phyloP scores from a whole-genome alignment of 345 rosid genomes.

The Ceriops zippeliana region DNA sequence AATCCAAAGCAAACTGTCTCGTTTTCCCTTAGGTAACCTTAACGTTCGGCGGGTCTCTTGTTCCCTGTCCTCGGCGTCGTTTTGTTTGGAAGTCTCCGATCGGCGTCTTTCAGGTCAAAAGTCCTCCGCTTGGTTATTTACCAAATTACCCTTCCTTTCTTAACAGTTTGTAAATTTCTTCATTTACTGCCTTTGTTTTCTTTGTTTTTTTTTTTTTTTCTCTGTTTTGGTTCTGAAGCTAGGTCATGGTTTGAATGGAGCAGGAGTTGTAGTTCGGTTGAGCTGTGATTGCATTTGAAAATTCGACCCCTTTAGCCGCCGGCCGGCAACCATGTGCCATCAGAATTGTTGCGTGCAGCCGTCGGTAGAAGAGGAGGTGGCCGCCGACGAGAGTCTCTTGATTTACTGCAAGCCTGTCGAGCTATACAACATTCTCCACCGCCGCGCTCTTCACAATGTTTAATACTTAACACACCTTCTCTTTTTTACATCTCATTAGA shows the following conservation, averaged over 20 bases:
- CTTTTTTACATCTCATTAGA: background rate
- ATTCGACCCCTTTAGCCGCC: background rate
- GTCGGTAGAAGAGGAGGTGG: conserved; percentile 14
- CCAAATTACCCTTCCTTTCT: background rate
- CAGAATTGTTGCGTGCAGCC: conserved; percentile 27
- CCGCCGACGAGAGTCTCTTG: conserved; percentile 24
- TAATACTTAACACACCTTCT: background rate
- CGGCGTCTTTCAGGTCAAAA: too few relatives aligned
- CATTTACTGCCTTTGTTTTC: background rate
- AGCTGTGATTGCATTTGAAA: background rate
- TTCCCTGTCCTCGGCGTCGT: background rate
- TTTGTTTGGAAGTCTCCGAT: background rate
- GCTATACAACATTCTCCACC: conserved; percentile 28
- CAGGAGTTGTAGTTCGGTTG: background rate
- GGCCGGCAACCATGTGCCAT: conserved; percentile 21
- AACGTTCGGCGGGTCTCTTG: conserved; percentile 2
- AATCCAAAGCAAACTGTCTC: background rate
- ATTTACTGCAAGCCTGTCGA: conserved; percentile 35
- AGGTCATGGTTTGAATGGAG: background rate
- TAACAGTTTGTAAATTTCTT: background rate
- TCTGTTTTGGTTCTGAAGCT: background rate
- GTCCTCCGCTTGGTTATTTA: too few relatives aligned
- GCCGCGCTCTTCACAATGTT: conserved; percentile 24
- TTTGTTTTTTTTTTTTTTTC: background rate
- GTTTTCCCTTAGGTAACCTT: conserved; percentile 3